Percentiles rank a stretch among this genome's conserved stretches.
These are phyloP conservation scores for Wallemia ichthyophaga DNA, from an alignment of 1,284 basidiomycete genomes.

Conservation along the genomic window DNA sequence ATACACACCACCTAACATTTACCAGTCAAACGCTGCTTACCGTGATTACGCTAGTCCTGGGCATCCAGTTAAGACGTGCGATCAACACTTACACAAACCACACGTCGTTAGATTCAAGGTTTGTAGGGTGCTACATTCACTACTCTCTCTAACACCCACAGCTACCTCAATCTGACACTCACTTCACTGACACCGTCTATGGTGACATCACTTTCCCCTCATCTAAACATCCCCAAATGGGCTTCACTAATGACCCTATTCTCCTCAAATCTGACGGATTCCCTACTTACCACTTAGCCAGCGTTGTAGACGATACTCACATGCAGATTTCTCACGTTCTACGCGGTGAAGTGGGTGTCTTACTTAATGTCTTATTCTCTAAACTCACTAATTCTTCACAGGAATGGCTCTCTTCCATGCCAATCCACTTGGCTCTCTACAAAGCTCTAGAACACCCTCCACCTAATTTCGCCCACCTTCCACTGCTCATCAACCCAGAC, in stretches of 20 bases:
- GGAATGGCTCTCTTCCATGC: slow-evolving; percentile 93
- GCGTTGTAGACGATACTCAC: slow-evolving; percentile 74
- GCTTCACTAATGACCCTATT: slow-evolving; percentile 56
- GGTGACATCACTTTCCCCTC: slow-evolving; percentile 28
- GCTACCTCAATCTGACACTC: slow-evolving; percentile 3
- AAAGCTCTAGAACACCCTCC: slow-evolving; percentile 36
- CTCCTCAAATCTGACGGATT: slow-evolving; percentile 71
- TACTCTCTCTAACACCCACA: background rate
- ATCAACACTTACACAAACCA: slow-evolving; percentile 27
- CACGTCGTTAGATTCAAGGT: slow-evolving; percentile 66
- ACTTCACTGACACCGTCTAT: slow-evolving; percentile 36
- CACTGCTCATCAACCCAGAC: slow-evolving; percentile 62
- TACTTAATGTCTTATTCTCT: background rate
- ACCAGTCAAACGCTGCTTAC: slow-evolving; percentile 57
- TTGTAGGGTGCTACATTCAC: too few relatives aligned
- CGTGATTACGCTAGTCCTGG: slow-evolving; percentile 69
- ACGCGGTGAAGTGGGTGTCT: slow-evolving; percentile 47
- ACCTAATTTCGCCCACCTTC: slow-evolving; percentile 70
- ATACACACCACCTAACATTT: background rate
- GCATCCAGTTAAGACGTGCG: slow-evolving; percentile 27
- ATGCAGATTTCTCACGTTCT: slow-evolving; percentile 93
- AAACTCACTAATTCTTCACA: slow-evolving; percentile 16
- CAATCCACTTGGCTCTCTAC: slow-evolving; percentile 72
- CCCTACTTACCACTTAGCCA: slow-evolving; percentile 91
- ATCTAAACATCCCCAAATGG: slow-evolving; percentile 5